Percentiles rank a stretch among this genome's conserved stretches.
Conservation (phyloP, 371 early-diverging fungal species). For the Mucor irregularis region DNA sequence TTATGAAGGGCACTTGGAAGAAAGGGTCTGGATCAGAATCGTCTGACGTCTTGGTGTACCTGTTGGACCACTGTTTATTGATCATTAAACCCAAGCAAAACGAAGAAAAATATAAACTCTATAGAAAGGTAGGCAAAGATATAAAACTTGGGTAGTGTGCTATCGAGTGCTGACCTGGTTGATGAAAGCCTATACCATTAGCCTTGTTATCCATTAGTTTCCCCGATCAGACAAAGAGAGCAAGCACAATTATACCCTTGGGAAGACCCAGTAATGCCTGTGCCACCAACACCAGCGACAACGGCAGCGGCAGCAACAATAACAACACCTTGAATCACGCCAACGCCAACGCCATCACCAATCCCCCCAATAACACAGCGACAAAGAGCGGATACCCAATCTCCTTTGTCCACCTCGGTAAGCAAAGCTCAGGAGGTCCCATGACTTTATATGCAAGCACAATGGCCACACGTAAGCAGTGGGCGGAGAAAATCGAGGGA, state of each 20-base stretch:
- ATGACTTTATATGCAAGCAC: slow-evolving; percentile 76
- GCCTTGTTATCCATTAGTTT: slow-evolving; percentile 65
- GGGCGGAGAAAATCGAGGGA: slow-evolving; percentile 81
- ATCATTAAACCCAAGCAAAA: slow-evolving; percentile 64
- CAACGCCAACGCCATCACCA: too few species aligned
- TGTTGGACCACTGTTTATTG: slow-evolving; percentile 86
- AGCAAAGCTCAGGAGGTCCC: slow-evolving; percentile 60
- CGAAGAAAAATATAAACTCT: slow-evolving; percentile 39
- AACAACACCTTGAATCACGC: too few species aligned
- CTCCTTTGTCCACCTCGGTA: slow-evolving; percentile 76
- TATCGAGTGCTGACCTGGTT: background rate
- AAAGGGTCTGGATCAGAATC: slow-evolving; percentile 66
- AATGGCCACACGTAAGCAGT: slow-evolving; percentile 75
- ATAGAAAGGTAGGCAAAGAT: slow-evolving; percentile 34
- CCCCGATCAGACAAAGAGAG: slow-evolving; percentile 56
- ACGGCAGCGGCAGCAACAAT: background rate
- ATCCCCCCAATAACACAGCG: background rate
- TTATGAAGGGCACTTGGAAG: slow-evolving; percentile 82
- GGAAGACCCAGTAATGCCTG: slow-evolving; percentile 24
- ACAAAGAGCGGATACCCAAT: slow-evolving; percentile 60
- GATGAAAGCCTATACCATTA: slow-evolving; percentile 71
- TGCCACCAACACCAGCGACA: background rate
- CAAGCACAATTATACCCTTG: slow-evolving; percentile 39
- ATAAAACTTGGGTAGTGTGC: too few species aligned
- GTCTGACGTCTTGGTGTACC: slow-evolving; percentile 70